Evolutionary conservation across 257 asterid genomes (phyloP).

Genomic region (Jasminum sambac): DNA sequence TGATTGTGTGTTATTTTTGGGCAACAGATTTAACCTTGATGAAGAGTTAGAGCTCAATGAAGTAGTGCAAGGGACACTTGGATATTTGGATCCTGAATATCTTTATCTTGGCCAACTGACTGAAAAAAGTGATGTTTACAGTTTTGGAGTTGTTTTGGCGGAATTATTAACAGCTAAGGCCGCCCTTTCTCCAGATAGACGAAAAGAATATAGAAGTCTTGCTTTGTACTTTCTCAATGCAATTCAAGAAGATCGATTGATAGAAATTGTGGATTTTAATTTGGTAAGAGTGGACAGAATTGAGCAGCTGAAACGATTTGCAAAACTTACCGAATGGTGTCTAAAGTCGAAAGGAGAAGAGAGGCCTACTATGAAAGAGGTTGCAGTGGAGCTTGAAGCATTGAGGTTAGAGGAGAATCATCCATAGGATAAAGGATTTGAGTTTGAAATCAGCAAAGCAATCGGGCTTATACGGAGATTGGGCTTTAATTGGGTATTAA

Average conservation of each 20-base stretch:
- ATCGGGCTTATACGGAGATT: neutral
- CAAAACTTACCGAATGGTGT: constrained; percentile 34
- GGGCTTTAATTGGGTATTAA: neutral
- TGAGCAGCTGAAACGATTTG: constrained; percentile 32
- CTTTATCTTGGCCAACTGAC: constrained; percentile 37
- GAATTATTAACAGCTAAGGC: constrained; percentile 39
- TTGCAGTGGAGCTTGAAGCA: constrained; percentile 36
- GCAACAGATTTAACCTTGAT: neutral
- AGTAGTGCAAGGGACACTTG: constrained; percentile 37
- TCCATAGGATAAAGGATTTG: neutral
- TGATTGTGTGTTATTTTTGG: neutral
- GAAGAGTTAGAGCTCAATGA: neutral
- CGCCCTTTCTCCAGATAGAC: constrained; percentile 26
- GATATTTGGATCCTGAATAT: constrained; percentile 46
- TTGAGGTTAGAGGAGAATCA: neutral
- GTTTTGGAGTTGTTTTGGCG: constrained; percentile 48
- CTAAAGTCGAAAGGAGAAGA: constrained; percentile 22
- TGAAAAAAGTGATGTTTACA: constrained; percentile 46
- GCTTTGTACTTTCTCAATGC: constrained; percentile 23
- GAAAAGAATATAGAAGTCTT: constrained; percentile 27
- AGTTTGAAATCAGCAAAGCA: neutral
- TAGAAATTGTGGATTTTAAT: constrained; percentile 35
- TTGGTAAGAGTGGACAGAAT: constrained; percentile 33
- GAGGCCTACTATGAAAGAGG: constrained; percentile 48
- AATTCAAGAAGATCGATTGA: constrained; percentile 22